Base-by-base conservation (phyloP, 2,329 filamentous ascomycete genomes). In the Allantophomopsis lycopodina region DNA sequence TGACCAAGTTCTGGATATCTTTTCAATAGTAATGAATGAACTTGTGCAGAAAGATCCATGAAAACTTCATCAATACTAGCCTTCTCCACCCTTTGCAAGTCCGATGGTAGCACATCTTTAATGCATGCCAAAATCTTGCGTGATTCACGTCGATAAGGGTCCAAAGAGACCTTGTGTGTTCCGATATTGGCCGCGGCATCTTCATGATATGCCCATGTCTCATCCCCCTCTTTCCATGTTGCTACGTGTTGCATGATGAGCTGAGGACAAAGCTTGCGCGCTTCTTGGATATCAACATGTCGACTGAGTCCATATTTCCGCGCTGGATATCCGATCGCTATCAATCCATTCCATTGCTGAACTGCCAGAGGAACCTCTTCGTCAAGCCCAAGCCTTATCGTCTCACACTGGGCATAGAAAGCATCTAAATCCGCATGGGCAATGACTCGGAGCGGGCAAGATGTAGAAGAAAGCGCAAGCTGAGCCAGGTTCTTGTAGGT, bases 351-450 rank as follows among this genome's bases (percentile, higher is more conserved):
- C 83, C 84, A 96, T 67, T 96, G 89, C 55, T 93, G 88, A 15
- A 98, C 91, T 1, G 87, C 91, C 17, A 98, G 71, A 8, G 91
- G 91, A 47, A 78, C 73, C 42, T 86, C 74, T 44, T 84, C 78
- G 12, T 80, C 65, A 10, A 83, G 65, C 11, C 78, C 79, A 35
- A 96, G 69, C 7, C 91, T 77, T 8, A 94, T 78, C 72, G 88
- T 93, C 62, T 98, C 91, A 56, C 87, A 95, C 65, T 98, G 91
- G 3, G 83, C 83, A 58, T 98, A 98, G 61, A 98, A 98, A 32
- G 89, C 89, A 71, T 98, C 91, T 43, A 98, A 77, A 54, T 98
- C 91, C 46, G 96, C 77, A 58, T 95, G 88, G 6, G 86, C 85
- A 49, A 95, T 76, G 20, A 93, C 83, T 35, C 91, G 79, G 30